Evolutionary conservation across 176 grass and related monocot genomes (phyloP).

Genomic region (Eragrostis curvula): DNA sequence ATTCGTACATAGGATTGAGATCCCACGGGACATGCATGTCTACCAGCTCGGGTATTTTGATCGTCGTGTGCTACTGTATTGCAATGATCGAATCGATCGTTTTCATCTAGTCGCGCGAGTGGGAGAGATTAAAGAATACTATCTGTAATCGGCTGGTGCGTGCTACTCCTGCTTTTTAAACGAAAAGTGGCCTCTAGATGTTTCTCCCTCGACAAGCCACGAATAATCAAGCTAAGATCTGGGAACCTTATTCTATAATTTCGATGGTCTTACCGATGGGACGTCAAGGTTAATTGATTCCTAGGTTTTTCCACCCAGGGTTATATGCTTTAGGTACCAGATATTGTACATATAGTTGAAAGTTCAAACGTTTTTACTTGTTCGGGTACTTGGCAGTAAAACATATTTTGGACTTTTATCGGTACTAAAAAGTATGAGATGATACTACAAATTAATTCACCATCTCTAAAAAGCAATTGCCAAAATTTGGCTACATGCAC

Average conservation of each 20-base stretch:
- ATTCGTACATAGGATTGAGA: not conserved
- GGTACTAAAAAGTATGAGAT: too few relatives aligned
- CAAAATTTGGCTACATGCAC: too few relatives aligned
- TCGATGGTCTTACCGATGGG: slow-evolving; percentile 24
- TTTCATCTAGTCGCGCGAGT: not conserved
- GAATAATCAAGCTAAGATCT: not conserved
- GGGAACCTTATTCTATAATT: slow-evolving; percentile 14
- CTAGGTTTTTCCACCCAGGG: slow-evolving; percentile 45
- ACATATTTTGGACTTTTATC: too few relatives aligned
- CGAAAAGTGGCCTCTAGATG: not conserved
- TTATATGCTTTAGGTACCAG: too few relatives aligned
- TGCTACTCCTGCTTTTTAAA: not conserved
- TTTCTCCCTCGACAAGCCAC: not conserved
- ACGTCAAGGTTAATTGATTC: slow-evolving; percentile 31
- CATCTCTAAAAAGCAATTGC: too few relatives aligned
- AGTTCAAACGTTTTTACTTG: too few relatives aligned
- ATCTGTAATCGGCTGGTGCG: not conserved
- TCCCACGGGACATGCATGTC: too few relatives aligned
- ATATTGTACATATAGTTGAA: too few relatives aligned
- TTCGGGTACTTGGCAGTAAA: too few relatives aligned
- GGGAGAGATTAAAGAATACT: not conserved
- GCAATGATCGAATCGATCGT: not conserved
- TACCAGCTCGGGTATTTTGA: not conserved
- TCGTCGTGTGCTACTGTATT: not conserved
- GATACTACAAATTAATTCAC: too few relatives aligned